Conservation (phyloP, 2,329 filamentous ascomycete species). For the Dothideomycetes sp. region DNA sequence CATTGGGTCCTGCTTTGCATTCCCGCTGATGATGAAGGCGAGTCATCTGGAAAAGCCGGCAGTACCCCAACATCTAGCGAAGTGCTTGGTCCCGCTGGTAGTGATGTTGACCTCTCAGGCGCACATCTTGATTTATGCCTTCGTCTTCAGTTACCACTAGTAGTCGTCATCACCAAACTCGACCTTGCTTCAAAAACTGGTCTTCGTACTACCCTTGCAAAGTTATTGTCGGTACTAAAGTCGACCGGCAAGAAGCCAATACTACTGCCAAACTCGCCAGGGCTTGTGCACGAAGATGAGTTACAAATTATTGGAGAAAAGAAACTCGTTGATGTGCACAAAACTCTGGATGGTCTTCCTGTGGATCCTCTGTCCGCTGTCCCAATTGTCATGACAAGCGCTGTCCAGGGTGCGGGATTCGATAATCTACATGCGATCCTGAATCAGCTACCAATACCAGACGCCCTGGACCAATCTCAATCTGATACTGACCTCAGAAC, state of each 20-base stretch:
- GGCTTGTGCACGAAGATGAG: slow-evolving; percentile 32
- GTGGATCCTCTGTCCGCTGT: slow-evolving; percentile 46
- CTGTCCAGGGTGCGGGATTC: slow-evolving; percentile 75
- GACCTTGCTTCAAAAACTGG: slow-evolving; percentile 70
- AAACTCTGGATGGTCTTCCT: slow-evolving; percentile 44
- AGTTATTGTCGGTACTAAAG: slow-evolving; percentile 70
- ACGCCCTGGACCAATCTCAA: background rate
- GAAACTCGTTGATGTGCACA: slow-evolving; percentile 51
- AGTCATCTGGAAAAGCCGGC: slow-evolving; percentile 30
- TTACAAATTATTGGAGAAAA: slow-evolving; percentile 47
- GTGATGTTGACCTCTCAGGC: slow-evolving; percentile 61
- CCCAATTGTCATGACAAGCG: slow-evolving; percentile 80
- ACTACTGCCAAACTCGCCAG: slow-evolving; percentile 45
- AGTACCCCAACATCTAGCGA: slow-evolving; percentile 45
- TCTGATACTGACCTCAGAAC: slow-evolving; percentile 33
- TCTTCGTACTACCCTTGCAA: slow-evolving; percentile 60
- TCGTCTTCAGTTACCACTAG: slow-evolving; percentile 65
- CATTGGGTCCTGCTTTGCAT: slow-evolving; percentile 90
- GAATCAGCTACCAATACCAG: slow-evolving; percentile 59
- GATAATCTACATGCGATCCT: slow-evolving; percentile 74
- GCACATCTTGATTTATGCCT: slow-evolving; percentile 80
- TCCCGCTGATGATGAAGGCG: slow-evolving; percentile 63
- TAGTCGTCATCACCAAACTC: slow-evolving; percentile 81
- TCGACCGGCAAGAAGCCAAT: slow-evolving; percentile 62
- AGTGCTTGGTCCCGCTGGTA: slow-evolving; percentile 38